These are phyloP conservation scores for Trifolium repens DNA, from an alignment of 306 rosid genomes.

Conservation along the genomic window DNA sequence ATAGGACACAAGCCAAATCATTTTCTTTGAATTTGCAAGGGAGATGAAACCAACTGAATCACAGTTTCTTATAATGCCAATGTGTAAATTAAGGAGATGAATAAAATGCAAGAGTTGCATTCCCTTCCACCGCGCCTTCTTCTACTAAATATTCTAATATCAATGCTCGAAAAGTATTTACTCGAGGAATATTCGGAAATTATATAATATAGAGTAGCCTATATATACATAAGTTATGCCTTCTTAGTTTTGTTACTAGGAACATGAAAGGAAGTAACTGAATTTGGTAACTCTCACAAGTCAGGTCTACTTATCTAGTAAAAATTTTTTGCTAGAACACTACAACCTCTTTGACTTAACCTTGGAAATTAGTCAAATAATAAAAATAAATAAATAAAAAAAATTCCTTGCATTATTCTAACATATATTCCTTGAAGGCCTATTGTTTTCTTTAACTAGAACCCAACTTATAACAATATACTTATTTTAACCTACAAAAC, in stretches of 20 bases:
- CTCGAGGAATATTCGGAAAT: not conserved
- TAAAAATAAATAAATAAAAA: too few relatives aligned
- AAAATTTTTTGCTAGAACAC: not conserved
- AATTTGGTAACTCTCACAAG: not conserved
- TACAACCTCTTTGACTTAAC: slow-evolving; percentile 23
- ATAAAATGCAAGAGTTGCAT: not conserved
- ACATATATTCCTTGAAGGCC: slow-evolving; percentile 17
- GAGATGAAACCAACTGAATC: not conserved
- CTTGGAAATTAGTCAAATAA: slow-evolving; percentile 8
- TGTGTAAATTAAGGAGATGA: not conserved
- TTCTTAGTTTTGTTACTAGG: slow-evolving; percentile 10
- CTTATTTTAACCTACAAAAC: slow-evolving; percentile 19
- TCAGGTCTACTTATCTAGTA: not conserved
- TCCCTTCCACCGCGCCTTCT: not conserved
- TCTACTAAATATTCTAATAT: not conserved
- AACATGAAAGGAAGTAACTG: slow-evolving; percentile 15
- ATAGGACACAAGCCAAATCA: not conserved
- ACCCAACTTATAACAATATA: slow-evolving; percentile 1
- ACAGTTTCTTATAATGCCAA: not conserved
- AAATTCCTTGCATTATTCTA: not conserved
- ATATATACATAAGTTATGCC: not conserved
- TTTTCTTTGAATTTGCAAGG: not conserved
- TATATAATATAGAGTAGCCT: not conserved
- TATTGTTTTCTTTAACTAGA: not conserved
- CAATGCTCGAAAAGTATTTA: not conserved